Evolutionary conservation across 1,284 basidiomycete genomes (phyloP).

Genomic region (Gomphus sp.): DNA sequence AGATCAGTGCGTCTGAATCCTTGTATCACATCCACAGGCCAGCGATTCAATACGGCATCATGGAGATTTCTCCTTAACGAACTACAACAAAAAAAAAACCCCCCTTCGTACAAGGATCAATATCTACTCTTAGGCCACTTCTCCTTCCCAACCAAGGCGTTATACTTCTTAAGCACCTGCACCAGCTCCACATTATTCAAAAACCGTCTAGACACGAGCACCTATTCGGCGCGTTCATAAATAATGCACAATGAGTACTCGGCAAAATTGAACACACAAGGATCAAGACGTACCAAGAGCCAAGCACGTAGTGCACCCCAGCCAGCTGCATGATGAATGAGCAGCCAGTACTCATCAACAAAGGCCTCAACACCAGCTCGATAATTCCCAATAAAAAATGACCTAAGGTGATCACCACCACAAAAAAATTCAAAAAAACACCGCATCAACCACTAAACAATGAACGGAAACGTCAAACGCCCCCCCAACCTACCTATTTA

Average conservation of each 20-base stretch:
- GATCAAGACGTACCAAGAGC: constrained; percentile 38
- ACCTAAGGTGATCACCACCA: background rate
- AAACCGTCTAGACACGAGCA: constrained; percentile 37
- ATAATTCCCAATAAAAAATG: constrained; percentile 35
- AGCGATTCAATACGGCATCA: no score
- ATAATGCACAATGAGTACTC: background rate
- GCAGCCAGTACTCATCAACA: constrained; percentile 47
- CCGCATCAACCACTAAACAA: background rate
- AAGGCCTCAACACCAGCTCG: constrained; percentile 41
- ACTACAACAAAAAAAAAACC: no score
- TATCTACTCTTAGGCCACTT: background rate
- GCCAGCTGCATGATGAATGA: constrained; percentile 60
- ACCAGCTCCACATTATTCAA: constrained; percentile 19
- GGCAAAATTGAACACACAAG: background rate
- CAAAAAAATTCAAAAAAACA: background rate
- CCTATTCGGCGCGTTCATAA: constrained; percentile 21
- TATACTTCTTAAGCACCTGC: constrained; percentile 4
- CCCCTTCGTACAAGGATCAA: background rate
- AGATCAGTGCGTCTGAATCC: no score
- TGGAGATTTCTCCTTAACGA: no score
- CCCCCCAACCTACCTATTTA: constrained; percentile 43
- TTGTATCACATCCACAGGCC: no score
- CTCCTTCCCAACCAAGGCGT: background rate
- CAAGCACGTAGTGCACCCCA: constrained; percentile 53
- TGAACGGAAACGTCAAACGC: no score